phyloP scores from a whole-genome alignment of 441 rosid genomes.

The Melastoma candidum region DNA sequence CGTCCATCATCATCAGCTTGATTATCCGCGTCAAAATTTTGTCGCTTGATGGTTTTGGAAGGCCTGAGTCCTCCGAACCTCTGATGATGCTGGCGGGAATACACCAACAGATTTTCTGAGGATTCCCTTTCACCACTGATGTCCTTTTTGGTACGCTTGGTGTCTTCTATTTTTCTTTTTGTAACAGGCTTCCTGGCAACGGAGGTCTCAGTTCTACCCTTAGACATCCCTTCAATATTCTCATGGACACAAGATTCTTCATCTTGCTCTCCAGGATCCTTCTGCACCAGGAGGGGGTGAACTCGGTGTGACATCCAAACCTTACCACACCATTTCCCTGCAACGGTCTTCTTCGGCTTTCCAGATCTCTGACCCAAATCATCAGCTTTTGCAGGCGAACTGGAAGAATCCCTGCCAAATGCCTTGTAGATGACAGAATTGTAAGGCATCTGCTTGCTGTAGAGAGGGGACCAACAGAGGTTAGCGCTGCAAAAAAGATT shows the following conservation, averaged over 20 bases:
- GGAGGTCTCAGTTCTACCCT: conserved; percentile 28
- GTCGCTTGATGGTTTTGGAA: conserved; percentile 20
- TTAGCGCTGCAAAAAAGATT: conserved; percentile 82
- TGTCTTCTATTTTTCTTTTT: conserved; percentile 52
- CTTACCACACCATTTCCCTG: conserved; percentile 98
- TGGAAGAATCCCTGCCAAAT: conserved; percentile 68
- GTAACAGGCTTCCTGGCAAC: conserved; percentile 40
- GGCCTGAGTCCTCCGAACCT: conserved; percentile 14
- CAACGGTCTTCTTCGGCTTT: conserved; percentile 78
- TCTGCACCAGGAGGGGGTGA: conserved; percentile 54
- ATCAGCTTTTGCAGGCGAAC: conserved; percentile 36
- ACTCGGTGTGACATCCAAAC: conserved; percentile 99
- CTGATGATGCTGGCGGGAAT: conserved; percentile 12
- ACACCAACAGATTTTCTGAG: conserved; percentile 23
- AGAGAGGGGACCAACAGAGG: conserved; percentile 79
- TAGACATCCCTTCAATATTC: conserved; percentile 36
- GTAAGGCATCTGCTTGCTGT: conserved; percentile 97
- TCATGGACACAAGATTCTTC: conserved; percentile 39
- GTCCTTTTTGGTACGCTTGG: conserved; percentile 36
- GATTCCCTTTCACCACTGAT: conserved; percentile 21
- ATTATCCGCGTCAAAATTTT: conserved; percentile 53
- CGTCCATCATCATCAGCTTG: conserved; percentile 33
- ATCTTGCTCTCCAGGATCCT: conserved; percentile 48
- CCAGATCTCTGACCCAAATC: conserved; percentile 38
- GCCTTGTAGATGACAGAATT: conserved; percentile 78